Evolutionary conservation across 495 filamentous ascomycete genomes (phyloP), one percentile per base, ranked within the genome.

Genomic region (Baudoinia panamericana): DNA sequence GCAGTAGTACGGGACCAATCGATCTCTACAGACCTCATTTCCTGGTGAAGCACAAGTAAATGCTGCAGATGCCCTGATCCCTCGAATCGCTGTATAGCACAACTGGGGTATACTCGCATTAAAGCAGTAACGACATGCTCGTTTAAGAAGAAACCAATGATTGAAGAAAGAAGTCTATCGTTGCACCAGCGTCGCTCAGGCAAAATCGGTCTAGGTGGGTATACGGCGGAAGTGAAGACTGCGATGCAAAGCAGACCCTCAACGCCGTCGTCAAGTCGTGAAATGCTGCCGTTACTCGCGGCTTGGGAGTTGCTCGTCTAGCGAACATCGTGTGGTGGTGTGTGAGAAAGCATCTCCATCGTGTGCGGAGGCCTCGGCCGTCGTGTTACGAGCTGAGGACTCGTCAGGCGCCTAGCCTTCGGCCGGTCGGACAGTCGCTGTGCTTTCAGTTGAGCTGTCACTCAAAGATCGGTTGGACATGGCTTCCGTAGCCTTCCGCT

Each of bases 401-500:
- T n/a, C n/a, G n/a, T n/a, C n/a, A n/a, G n/a, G n/a, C n/a, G n/a
- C n/a, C n/a, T n/a, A n/a, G n/a, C n/a, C n/a, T n/a, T 13, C 30
- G 1, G 19, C 34, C 12, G 48, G 38, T 8, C 38, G 30, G 15
- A 52, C 37, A 17, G 48, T 52, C 11, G 38, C 36, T 7, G 48
- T 52, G 43, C 48, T 52, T 18, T 52, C 48, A 3, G 19, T 22
- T 5, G 48, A 52, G 38, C 44, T 52, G 16, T 52, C 48, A 22
- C 48, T 52, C 25, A 52, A 29, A 10, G 43, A 47, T 11, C 48
- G 43, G 5, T 7, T 19, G 12, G 40, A 33, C 43, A 46, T 46
- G 15, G 48, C 43, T 11, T 36, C 36, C 1, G 42, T 43, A 4
- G 48, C 47, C 12, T 40, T 26, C 43, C 73, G 71, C 51, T 82